Evolutionary conservation across 192 early-diverging fungal species (phyloP).

Genomic region (Coemansia sp.): DNA sequence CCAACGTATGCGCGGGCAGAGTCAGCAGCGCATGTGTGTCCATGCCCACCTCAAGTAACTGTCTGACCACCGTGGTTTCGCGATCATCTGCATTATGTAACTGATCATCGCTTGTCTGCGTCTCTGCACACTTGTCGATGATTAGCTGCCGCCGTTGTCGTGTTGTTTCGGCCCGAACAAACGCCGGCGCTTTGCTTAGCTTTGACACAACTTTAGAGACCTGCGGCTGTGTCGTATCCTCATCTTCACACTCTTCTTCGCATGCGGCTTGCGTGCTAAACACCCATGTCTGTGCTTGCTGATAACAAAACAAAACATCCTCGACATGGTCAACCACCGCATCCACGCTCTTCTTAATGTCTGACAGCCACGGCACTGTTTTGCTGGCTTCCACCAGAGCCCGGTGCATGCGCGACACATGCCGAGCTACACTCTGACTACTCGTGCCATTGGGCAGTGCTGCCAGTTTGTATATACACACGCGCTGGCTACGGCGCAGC

Average conservation of each 20-base stretch:
- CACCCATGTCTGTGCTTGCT: slow-evolving; percentile 21
- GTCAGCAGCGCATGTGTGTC: slow-evolving; percentile 24
- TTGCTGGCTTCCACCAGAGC: slow-evolving; percentile 20
- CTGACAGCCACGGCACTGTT: slow-evolving; percentile 28
- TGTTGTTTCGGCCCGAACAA: slow-evolving; percentile 13
- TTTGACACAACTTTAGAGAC: slow-evolving; percentile 8
- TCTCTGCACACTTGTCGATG: neutral
- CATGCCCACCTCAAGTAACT: slow-evolving; percentile 15
- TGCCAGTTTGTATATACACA: slow-evolving; percentile 17
- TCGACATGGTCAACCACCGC: slow-evolving; percentile 13
- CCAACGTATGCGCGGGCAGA: slow-evolving; percentile 29
- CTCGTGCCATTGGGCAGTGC: slow-evolving; percentile 20
- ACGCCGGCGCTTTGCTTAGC: slow-evolving; percentile 25
- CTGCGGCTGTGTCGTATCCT: neutral
- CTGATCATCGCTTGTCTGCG: neutral
- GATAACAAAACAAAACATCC: slow-evolving; percentile 29
- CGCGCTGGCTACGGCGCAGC: slow-evolving; percentile 17
- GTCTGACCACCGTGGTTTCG: slow-evolving; percentile 14
- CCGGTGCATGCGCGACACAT: slow-evolving; percentile 1
- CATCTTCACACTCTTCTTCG: neutral
- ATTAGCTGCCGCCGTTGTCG: slow-evolving; percentile 14
- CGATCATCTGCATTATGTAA: too few relatives aligned
- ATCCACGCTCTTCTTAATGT: neutral
- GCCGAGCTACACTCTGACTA: slow-evolving; percentile 6
- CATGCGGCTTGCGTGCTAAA: slow-evolving; percentile 4